Base-by-base conservation (phyloP, 192 early-diverging fungal species). In the Lobosporangium transversale region DNA sequence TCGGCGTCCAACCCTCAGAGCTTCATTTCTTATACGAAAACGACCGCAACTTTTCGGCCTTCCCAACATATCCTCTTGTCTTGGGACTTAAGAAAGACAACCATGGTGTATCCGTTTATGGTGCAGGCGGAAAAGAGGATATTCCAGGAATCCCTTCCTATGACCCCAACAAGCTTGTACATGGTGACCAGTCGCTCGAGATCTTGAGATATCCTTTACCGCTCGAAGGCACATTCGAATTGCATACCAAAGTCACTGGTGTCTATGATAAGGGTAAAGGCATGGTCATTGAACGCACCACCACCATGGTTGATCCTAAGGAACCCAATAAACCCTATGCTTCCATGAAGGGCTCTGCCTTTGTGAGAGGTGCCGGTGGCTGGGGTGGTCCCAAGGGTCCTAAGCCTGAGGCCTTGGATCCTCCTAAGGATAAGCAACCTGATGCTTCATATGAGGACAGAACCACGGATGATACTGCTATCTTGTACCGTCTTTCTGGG, bases 181-280 rank as follows among this genome's bases (percentile, higher is more conserved):
- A 94, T 58, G 92, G 92, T 43, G 92, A 94, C 58, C 91, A 92
- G 56, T 76, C 66, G 44, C 70, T 88, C 32, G 90, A 93, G 62
- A 49, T 90, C 12, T 42, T 89, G 35, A 70, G 75, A 40, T 10
- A 7, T 23, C 85, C 85, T 14, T 58, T 93, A 20, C 92, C 92
- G 10, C 33, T 59, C 4, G 80, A 85, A 3, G 92, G 91, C 20
- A 71, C 76, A 15, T 92, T 90, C 68, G 80, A 83, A n/a, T 50
- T 89, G 0, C 62, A 81, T 12, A 83, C 80, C 12, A 89, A 67
- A 0, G 60, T 89, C 20, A 63, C 70, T 10, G 92, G 92, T 21
- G 87, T 94, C 0, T 94, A 89, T 68, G 92, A 94, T 69, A 88
- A 90, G 52, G 91, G 90, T 17, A 86, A 71, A 14, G 90, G 90